A percentile compares a stretch with the other conserved stretches of the same genome.
These are phyloP conservation scores for Diddensiella santjacobensis DNA, from an alignment of 805 yeast genomes.

Conservation along the genomic window DNA sequence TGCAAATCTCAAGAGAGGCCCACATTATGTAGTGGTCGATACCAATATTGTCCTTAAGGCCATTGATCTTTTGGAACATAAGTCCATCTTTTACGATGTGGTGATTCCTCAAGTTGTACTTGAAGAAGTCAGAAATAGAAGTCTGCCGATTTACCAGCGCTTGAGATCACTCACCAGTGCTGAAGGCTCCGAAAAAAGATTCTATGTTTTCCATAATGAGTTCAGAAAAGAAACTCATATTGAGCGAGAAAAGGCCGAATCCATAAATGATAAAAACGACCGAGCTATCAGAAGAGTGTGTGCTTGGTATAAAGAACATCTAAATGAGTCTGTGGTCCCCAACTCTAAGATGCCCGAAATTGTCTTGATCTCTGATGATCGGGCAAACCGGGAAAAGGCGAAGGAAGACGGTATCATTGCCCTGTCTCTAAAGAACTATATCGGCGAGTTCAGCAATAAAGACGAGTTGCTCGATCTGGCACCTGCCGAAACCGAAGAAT, in stretches of 20 bases:
- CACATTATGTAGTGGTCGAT: constrained; percentile 82
- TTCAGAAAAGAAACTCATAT: constrained; percentile 70
- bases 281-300: constrained; percentile 78
- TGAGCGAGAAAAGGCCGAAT: constrained; percentile 58
- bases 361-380: constrained; percentile 67
- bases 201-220: constrained; percentile 90
- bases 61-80: constrained; percentile 82
- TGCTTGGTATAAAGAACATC: constrained; percentile 67
- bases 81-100: constrained; percentile 76
- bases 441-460: constrained; percentile 64
- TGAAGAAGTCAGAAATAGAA: constrained; percentile 85
- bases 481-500: constrained; percentile 38
- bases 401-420: constrained; percentile 50
- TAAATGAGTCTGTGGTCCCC: constrained; percentile 35
- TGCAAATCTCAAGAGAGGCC: constrained; percentile 44
- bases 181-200: constrained; percentile 66
- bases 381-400: constrained; percentile 59
- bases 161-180: constrained; percentile 70
- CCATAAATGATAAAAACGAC: constrained; percentile 87
- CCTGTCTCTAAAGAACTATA: constrained; percentile 61
- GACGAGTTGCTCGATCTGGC: constrained; percentile 74
- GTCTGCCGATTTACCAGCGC: constrained; percentile 84
- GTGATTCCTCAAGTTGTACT: constrained; percentile 92
- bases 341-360: constrained; percentile 23
- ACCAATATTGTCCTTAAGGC: constrained; percentile 86